Conservation (phyloP, 805 yeast species). For the Hagleromyces aurorensis region DNA sequence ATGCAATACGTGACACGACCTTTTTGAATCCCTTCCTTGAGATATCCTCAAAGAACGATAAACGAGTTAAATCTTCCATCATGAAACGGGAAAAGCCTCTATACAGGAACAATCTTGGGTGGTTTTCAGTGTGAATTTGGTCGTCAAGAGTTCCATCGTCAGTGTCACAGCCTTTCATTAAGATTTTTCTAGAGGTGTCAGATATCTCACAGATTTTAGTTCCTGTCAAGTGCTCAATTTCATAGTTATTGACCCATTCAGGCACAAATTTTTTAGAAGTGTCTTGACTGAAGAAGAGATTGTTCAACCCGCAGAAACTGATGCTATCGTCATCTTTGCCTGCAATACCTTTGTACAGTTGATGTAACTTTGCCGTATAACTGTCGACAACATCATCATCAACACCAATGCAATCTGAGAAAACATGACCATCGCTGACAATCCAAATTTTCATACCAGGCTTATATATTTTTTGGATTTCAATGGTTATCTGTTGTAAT, state of each 20-base stretch:
- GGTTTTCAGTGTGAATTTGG: slow-evolving; percentile 50
- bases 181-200: slow-evolving; percentile 34
- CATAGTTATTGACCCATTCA: slow-evolving; percentile 25
- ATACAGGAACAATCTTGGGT: slow-evolving; percentile 45
- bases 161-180: slow-evolving; percentile 40
- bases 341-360: slow-evolving; percentile 34
- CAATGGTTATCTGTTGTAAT: slow-evolving; percentile 29
- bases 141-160: slow-evolving; percentile 57
- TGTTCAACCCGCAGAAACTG: slow-evolving; percentile 38
- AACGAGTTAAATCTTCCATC: slow-evolving; percentile 46
- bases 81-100: slow-evolving; percentile 54
- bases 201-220: slow-evolving; percentile 33
- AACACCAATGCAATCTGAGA: slow-evolving; percentile 56
- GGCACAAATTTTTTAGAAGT: slow-evolving; percentile 23
- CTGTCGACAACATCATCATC: slow-evolving; percentile 46
- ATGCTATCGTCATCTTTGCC: slow-evolving; percentile 29
- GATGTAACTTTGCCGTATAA: slow-evolving; percentile 39
- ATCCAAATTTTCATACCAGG: slow-evolving; percentile 51
- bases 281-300: slow-evolving; percentile 31
- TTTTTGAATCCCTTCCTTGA: slow-evolving; percentile 46
- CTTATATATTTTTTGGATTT: slow-evolving; percentile 36
- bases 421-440: slow-evolving; percentile 60
- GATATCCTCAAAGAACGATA: slow-evolving; percentile 32
- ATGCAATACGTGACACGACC: slow-evolving; percentile 45
- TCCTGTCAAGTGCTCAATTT: slow-evolving; percentile 33